A percentile compares a stretch with the other conserved stretches of the same genome.
Conservation (phyloP, 805 yeast genomes). For the Nakazawaea pomicola region DNA sequence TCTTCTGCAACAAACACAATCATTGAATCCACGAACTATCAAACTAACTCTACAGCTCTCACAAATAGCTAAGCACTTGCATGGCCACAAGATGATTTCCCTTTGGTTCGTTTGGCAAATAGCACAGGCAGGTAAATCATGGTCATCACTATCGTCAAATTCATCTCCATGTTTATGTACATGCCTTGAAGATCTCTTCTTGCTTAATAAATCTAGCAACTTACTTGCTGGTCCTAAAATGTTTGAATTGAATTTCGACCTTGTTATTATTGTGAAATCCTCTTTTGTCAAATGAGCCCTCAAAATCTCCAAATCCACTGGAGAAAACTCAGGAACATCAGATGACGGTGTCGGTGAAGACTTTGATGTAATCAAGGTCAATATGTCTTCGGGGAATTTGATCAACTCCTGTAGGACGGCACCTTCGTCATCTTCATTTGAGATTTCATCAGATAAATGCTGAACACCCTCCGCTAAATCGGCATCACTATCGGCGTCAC, state of each 20-base stretch:
- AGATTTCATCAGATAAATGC: too few species aligned
- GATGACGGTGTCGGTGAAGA: not conserved
- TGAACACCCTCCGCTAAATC: too few species aligned
- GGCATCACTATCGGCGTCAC: not conserved
- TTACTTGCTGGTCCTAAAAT: constrained; percentile 19
- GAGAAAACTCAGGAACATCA: constrained; percentile 2
- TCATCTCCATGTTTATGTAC: constrained; percentile 13
- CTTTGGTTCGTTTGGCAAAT: constrained; percentile 75
- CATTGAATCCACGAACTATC: constrained; percentile 65
- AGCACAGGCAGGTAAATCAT: constrained; percentile 54
- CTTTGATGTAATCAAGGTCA: constrained; percentile 8
- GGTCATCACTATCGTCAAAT: constrained; percentile 26
- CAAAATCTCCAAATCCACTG: constrained; percentile 12
- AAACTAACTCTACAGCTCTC: constrained; percentile 75
- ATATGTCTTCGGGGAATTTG: constrained; percentile 11
- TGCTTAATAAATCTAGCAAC: constrained; percentile 23
- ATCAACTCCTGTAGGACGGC: constrained; percentile 13
- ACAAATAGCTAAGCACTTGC: constrained; percentile 84
- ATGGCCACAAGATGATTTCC: constrained; percentile 87
- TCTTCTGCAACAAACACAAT: constrained; percentile 82
- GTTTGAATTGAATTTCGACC: constrained; percentile 22
- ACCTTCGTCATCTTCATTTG: too few species aligned
- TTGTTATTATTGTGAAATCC: constrained; percentile 17
- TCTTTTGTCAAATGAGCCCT: constrained; percentile 12
- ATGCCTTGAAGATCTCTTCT: constrained; percentile 14